Base-by-base conservation (phyloP, 129 eudicot species). In the Lonicera japonica region DNA sequence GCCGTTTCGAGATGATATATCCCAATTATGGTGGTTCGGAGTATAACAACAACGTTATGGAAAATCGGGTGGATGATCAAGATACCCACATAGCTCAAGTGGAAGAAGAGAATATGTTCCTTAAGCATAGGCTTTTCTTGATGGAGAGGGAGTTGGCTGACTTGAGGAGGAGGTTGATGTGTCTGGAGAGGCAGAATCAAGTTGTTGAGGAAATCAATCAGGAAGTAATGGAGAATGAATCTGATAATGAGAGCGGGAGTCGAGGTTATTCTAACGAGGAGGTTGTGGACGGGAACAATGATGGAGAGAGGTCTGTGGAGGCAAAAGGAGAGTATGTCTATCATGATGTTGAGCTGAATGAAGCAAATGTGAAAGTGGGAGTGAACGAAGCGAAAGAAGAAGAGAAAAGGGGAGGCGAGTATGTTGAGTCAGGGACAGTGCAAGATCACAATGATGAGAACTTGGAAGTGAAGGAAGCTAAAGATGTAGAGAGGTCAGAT, bases 31-130 rank as follows among this genome's bases (percentile, higher is more conserved):
- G 84, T 54, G 85, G n/a, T n/a, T n/a, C 79, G 59, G 63, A 82
- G 19, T 76, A 75, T 20, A n/a, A n/a, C n/a, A 64, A 58, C 17
- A 80, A 77, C 68, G 64, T 71, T 21, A 70, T 90, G 84, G 97
- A 83, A 74, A 86, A 81, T 36, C 70, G 95, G n/a, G 89, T 90
- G 5, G 95, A 86, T 83, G 97, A 90, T 79, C 97, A 90, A 59
- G 95, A 83, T 34, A 81, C 81, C 4, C 97, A 86, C 54, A 86
- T 90, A 41, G 89, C 92, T 6, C 91, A 75, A 11, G 21, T 83
- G 71, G 95, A 90, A 68, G 97, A 90, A 47, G 92, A 86, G 89
- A 90, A 90, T 34, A 19, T 86, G 73, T 47, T 80, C 22, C 68
- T 90, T 61, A 86, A 90, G 77, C 86, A 86, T 54, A 78, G 95